Base-by-base conservation (phyloP, 257 asterid genomes). In the Solanum chmielewskii region DNA sequence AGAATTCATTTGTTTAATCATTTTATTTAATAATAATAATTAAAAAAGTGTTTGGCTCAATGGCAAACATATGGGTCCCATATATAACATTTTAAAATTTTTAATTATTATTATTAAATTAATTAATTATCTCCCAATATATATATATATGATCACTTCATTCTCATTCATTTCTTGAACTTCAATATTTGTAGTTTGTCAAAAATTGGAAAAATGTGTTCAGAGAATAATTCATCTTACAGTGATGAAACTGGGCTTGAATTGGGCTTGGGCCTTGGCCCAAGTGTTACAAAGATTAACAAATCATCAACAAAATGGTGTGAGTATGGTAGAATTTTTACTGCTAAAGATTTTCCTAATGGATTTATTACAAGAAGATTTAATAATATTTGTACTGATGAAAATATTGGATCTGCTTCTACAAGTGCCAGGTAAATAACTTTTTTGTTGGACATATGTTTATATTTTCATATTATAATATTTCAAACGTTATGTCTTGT, bases 341-440 rank as follows among this genome's bases (percentile, higher is more conserved):
- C 98, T 15, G 99, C 98, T 11, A 92, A 95, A 88, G 98, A 96
- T 87, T 93, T 95, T 69, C 98, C 97, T 9, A 92, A 90, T 90
- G 92, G 90, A 9, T 86, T 89, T 74, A 81, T 89, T 81, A 69
- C 92, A 18, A 92, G 92, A 70, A 91, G 94, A 90, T 49, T 86
- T 70, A 49, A 92, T 83, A 83, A 83, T 83, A 35, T 27, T 60
- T 37, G 44, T 23, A 83, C 86, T 20, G 88, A 90, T 33, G 78
- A 71, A 62, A 87, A 14, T 85, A 89, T 44, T 91, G 96, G 88
- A 59, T 90, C 94, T 90, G 92, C 87, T 83, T 94, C 83, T n/a
- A 86, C 94, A 93, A 90, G 87, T 86, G 87, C 89, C 90, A 92
- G 99, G 99, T 62, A 62, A 62, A 62, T 62, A 62, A 62, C 14